Evolutionary conservation across 2,329 filamentous ascomycete genomes (phyloP).

Genomic region (Trichoderma koningii): DNA sequence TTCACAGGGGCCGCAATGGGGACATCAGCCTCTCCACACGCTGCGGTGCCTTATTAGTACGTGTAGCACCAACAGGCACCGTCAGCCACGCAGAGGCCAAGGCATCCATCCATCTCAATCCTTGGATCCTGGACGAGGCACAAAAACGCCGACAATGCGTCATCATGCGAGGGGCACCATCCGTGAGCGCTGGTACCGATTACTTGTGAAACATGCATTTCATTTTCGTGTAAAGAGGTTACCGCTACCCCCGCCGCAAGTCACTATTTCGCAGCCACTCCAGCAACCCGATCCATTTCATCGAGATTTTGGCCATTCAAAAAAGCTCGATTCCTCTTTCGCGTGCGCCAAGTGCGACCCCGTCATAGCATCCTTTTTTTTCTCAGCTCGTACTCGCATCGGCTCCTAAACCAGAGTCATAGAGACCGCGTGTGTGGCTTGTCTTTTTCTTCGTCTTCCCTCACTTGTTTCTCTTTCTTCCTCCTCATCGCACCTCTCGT

Average conservation of each 20-base stretch:
- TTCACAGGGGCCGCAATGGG: too few relatives aligned
- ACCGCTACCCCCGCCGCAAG: too few relatives aligned
- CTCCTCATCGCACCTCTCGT: neutral
- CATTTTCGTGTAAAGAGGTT: too few relatives aligned
- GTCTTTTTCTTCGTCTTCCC: neutral
- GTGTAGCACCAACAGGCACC: neutral
- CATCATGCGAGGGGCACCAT: conserved; percentile 6
- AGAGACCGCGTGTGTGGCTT: neutral
- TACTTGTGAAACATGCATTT: neutral
- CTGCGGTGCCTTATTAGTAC: neutral
- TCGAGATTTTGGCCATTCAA: conserved; percentile 19
- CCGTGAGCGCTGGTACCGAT: neutral
- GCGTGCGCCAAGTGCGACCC: conserved; percentile 7
- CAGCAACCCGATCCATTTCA: neutral
- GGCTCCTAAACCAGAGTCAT: neutral
- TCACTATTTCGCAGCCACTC: conserved; percentile 1
- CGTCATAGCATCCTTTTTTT: neutral
- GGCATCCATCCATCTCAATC: neutral
- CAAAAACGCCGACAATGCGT: conserved; percentile 11
- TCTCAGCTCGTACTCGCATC: conserved; percentile 16
- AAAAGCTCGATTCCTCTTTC: neutral
- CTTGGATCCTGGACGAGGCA: conserved; percentile 10
- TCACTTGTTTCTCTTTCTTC: neutral
- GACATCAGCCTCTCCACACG: neutral
- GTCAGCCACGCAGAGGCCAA: neutral